phyloP scores from a whole-genome alignment of 1,139 yeast species.

The Sugiyamaella xylanicola region DNA sequence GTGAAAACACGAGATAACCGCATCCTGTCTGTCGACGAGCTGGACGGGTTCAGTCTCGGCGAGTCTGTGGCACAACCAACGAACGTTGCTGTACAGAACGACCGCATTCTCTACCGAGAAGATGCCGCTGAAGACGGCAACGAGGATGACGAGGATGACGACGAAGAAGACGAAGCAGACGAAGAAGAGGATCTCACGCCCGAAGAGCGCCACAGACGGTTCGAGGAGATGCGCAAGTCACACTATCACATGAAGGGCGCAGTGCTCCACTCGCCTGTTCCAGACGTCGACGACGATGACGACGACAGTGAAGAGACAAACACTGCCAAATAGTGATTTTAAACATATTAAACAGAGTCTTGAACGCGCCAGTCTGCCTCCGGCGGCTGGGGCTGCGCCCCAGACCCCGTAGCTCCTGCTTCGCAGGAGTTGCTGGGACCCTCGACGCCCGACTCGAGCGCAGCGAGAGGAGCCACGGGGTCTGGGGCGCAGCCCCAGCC shows the following conservation, averaged over 20 bases:
- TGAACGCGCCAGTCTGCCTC: neutral
- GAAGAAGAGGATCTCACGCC: slow-evolving; percentile 50
- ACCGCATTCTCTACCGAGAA: slow-evolving; percentile 31
- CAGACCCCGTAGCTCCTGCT: neutral
- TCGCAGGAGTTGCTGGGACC: neutral
- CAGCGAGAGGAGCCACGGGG: neutral
- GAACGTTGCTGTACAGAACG: slow-evolving; percentile 34
- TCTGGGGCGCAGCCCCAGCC: slow-evolving; percentile 1
- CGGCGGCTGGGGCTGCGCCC: neutral
- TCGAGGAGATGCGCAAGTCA: slow-evolving; percentile 73
- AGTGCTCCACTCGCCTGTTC: slow-evolving; percentile 34
- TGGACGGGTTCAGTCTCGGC: slow-evolving; percentile 56
- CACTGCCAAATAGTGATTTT: too few species aligned
- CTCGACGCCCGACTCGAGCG: neutral
- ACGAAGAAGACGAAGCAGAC: slow-evolving; percentile 44
- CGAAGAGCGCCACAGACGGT: slow-evolving; percentile 64
- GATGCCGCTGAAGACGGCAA: slow-evolving; percentile 43
- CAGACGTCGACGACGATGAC: slow-evolving; percentile 37
- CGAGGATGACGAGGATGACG: slow-evolving; percentile 46
- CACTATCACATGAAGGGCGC: slow-evolving; percentile 77
- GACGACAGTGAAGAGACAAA: too few species aligned
- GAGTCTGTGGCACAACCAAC: slow-evolving; percentile 48
- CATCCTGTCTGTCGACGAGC: slow-evolving; percentile 43
- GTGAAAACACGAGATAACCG: slow-evolving; percentile 42
- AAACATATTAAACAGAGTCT: too few species aligned